Evolutionary conservation across 2,329 filamentous ascomycete genomes (phyloP).

Genomic region (Massarina eburnea): DNA sequence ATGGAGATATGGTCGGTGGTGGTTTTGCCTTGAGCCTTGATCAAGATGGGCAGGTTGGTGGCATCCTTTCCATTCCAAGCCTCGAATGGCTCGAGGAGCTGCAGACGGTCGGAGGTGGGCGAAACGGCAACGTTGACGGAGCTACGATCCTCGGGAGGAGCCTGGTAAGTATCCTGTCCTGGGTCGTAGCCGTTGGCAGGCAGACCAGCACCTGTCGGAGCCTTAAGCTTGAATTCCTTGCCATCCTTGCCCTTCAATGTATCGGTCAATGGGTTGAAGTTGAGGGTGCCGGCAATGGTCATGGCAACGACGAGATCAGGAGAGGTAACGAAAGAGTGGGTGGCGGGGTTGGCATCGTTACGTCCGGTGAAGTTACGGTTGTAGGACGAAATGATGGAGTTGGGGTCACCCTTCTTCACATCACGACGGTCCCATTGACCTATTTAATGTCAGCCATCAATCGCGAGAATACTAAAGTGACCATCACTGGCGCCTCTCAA

Average conservation of each 20-base stretch:
- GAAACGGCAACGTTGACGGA: conserved; percentile 78
- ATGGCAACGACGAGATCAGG: conserved; percentile 87
- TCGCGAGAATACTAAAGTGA: no score
- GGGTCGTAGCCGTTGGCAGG: conserved; percentile 83
- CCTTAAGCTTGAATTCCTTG: conserved; percentile 87
- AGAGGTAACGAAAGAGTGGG: conserved; percentile 89
- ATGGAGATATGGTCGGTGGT: conserved; percentile 97
- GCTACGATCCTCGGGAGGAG: conserved; percentile 78
- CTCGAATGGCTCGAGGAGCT: conserved; percentile 83
- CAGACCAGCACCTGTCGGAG: conserved; percentile 79
- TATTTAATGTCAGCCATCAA: no score
- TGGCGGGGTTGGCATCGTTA: conserved; percentile 94
- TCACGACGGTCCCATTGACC: conserved; percentile 90
- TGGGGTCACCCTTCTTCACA: conserved; percentile 91
- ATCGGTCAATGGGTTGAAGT: conserved; percentile 95
- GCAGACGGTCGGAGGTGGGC: conserved; percentile 89
- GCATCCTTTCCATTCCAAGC: conserved; percentile 93
- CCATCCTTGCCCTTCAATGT: conserved; percentile 92
- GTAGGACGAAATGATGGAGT: conserved; percentile 98
- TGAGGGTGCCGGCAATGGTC: conserved; percentile 77
- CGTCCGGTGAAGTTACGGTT: conserved; percentile 99
- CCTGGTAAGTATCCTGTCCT: conserved; percentile 92
- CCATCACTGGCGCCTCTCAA: no score
- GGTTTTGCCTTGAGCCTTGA: conserved; percentile 96
- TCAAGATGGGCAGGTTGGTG: conserved; percentile 80